Evolutionary conservation across 2,329 filamentous ascomycete species (phyloP).

Genomic region (Fusarium pilosicola): DNA sequence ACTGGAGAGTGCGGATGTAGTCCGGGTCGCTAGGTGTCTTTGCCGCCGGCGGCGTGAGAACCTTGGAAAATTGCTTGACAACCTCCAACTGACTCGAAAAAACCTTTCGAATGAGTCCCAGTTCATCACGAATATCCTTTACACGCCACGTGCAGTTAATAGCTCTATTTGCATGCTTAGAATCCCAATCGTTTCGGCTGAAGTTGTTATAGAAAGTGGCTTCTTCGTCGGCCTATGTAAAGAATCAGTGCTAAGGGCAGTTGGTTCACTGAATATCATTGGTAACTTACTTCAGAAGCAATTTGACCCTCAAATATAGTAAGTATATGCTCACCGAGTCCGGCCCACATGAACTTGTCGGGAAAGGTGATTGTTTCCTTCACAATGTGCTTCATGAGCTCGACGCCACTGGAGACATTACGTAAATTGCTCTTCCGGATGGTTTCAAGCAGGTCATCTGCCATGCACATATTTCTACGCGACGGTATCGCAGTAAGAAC

Average conservation of each 20-base stretch:
- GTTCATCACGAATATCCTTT: neutral
- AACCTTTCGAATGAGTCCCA: fast-evolving
- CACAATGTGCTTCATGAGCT: neutral
- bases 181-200: fast-evolving
- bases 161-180: neutral
- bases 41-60: fast-evolving
- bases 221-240: neutral
- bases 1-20: too few relatives aligned
- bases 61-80: neutral
- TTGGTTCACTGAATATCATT: too few relatives aligned
- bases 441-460: neutral
- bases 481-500: neutral
- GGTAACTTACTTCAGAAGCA: fast-evolving
- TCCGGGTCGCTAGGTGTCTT: neutral
- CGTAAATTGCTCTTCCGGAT: fast-evolving
- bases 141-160: neutral
- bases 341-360: fast-evolving
- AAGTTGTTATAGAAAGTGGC: neutral
- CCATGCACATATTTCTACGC: neutral
- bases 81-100: fast-evolving
- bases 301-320: neutral
- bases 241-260: too few relatives aligned
- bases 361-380: fast-evolving
- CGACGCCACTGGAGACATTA: fast-evolving
- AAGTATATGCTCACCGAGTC: neutral